These are phyloP conservation scores for Neostapfia colusana DNA, from an alignment of 176 grass and related monocot genomes.

Conservation along the genomic window DNA sequence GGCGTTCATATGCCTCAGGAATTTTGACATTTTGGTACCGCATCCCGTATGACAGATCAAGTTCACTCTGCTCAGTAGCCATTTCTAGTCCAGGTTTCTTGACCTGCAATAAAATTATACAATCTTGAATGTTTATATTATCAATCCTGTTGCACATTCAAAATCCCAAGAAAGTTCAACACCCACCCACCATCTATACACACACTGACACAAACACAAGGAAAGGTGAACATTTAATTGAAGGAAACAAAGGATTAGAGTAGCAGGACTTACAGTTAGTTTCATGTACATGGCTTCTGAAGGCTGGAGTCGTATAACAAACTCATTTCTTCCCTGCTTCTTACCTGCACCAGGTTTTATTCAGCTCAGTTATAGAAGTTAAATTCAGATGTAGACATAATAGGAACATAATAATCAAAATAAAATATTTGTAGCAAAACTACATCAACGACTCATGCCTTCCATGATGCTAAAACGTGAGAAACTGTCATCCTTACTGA, in stretches of 20 bases:
- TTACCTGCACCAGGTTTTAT: constrained; percentile 60
- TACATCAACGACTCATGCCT: not conserved
- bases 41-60: constrained; percentile 96
- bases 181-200: not conserved
- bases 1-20: constrained; percentile 98
- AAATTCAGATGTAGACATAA: constrained; percentile 25
- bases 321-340: constrained; percentile 99
- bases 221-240: not conserved
- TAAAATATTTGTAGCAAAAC: constrained; percentile 13
- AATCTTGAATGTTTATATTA: constrained; percentile 18
- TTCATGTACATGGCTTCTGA: constrained; percentile 99
- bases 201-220: not conserved
- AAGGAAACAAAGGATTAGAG: constrained; percentile 4
- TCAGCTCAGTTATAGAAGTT: constrained; percentile 23
- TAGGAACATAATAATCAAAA: constrained; percentile 22
- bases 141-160: not conserved
- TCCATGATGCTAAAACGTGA: not conserved
- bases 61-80: constrained; percentile 96
- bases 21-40: constrained; percentile 90
- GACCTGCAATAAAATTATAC: constrained; percentile 53
- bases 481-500: not conserved
- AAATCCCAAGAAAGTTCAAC: not conserved
- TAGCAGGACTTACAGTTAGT: constrained; percentile 77
- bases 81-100: constrained; percentile 99
- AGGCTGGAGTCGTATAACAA: constrained; percentile 96